These are phyloP conservation scores for Calocybe gangraenosa DNA, from an alignment of 768 basidiomycete genomes.

Conservation along the genomic window DNA sequence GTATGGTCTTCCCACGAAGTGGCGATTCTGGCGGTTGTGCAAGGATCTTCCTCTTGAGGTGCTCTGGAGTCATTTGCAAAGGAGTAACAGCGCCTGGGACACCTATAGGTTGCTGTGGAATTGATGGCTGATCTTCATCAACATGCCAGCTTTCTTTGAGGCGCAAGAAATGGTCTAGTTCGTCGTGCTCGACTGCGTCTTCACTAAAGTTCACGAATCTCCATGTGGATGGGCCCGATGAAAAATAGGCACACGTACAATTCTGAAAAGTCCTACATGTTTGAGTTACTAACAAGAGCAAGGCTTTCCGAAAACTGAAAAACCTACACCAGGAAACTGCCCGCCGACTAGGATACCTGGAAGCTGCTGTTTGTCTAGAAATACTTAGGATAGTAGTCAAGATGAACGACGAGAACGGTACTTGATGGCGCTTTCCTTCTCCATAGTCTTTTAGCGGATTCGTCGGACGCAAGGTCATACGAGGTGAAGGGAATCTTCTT, in stretches of 20 bases:
- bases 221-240: constrained; percentile 5
- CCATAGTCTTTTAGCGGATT: constrained; percentile 77
- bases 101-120: constrained; percentile 60
- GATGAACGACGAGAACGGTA: constrained; percentile 21
- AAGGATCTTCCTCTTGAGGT: constrained; percentile 54
- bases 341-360: constrained; percentile 82
- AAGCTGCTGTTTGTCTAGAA: constrained; percentile 74
- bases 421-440: constrained; percentile 74
- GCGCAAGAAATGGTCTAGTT: constrained; percentile 67
- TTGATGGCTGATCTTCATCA: constrained; percentile 58
- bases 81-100: constrained; percentile 78
- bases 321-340: constrained; percentile 69
- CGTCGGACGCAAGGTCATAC: constrained; percentile 84
- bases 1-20: constrained; percentile 35
- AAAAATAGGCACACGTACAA: constrained; percentile 47
- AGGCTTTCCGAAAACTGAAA: neutral
- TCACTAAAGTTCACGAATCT: constrained; percentile 52
- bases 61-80: constrained; percentile 77
- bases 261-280: constrained; percentile 57
- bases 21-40: constrained; percentile 38
- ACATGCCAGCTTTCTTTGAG: constrained; percentile 67
- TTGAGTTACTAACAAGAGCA: constrained; percentile 7
- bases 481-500: constrained; percentile 81
- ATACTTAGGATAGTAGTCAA: neutral
- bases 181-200: constrained; percentile 78